Base-by-base conservation (phyloP, 2,329 filamentous ascomycete genomes). In the Arthrobotrys musiformis region DNA sequence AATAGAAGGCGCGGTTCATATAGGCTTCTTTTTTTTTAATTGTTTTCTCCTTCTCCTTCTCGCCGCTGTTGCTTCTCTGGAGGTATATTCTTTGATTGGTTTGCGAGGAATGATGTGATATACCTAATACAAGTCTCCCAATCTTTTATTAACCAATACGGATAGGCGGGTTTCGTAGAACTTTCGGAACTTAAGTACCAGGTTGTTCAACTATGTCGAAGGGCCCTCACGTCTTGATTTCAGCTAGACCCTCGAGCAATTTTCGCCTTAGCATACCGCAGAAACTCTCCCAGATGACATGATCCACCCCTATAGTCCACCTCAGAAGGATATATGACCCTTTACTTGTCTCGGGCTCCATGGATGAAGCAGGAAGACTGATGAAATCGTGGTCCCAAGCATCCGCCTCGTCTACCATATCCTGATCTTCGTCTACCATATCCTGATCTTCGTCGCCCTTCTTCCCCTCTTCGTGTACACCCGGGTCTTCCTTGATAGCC, bases 271-370 rank as follows among this genome's bases (percentile, higher is more conserved):
- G 79, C 85, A 94, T 93, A 0, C 93, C 93, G 76, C 90, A 91
- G 79, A 99, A 93, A 82, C 94, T 97, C 84, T 96, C 92, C 83
- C 94, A 97, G 0, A 95, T 82, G 0, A 90, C 86, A 17, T 88
- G 85, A 79, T 97, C 92, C 4, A 86, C 85, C 0, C 95, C 94
- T 80, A 92, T 90, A 0, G 93, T 81, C 94, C 93, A 96, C 33
- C 92, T 86, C 66, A 91, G 85, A 3, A 83, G 80, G 3, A 91
- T 84, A 1, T 82, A 83, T 0, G 90, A 84, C 17, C 84, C 82
- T 2, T 85, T 82, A 15, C 83, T 81, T 40, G 82, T 81, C 46
- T 82, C 82, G 1, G 83, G 79, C 15, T 80, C 76, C n/a, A 82
- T 79, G 28, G 83, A 82, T 1, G 82, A 80, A 61, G 82, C 82